These are phyloP conservation scores for Paxillus rubicundulus DNA, from an alignment of 768 basidiomycete species.

Conservation along the genomic window DNA sequence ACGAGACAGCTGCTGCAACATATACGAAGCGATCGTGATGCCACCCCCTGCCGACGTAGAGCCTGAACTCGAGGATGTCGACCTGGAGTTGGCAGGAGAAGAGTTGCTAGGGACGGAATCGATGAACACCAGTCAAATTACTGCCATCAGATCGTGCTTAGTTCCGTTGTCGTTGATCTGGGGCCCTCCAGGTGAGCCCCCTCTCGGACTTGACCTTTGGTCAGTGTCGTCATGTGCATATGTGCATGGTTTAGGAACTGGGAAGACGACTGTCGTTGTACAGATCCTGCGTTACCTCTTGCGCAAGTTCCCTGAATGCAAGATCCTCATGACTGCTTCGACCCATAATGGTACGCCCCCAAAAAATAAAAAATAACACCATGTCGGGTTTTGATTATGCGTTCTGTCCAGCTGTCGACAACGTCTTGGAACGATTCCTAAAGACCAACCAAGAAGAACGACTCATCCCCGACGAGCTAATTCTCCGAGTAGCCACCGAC, in stretches of 20 bases:
- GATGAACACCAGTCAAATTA: constrained; percentile 56
- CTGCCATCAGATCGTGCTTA: constrained; percentile 46
- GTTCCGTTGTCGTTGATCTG: constrained; percentile 56
- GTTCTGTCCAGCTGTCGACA: constrained; percentile 57
- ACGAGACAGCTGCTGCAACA: constrained; percentile 44
- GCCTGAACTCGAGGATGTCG: constrained; percentile 2
- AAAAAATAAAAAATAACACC: neutral
- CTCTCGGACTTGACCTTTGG: neutral
- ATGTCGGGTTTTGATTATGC: neutral
- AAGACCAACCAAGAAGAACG: constrained; percentile 41
- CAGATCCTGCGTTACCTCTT: constrained; percentile 50
- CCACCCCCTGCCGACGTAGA: constrained; percentile 22
- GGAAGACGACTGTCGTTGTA: constrained; percentile 70
- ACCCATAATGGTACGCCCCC: constrained; percentile 56
- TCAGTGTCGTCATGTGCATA: neutral
- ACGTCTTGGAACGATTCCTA: constrained; percentile 63
- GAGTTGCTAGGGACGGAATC: constrained; percentile 12
- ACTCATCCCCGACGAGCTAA: constrained; percentile 51
- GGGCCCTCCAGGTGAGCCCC: constrained; percentile 58
- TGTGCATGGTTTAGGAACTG: constrained; percentile 46
- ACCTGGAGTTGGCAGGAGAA: constrained; percentile 10
- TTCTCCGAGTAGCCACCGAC: constrained; percentile 70
- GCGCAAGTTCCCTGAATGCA: constrained; percentile 32
- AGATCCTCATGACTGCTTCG: constrained; percentile 69
- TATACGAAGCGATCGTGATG: constrained; percentile 46